These are phyloP conservation scores for Tothia fuscella DNA, from an alignment of 2,329 filamentous ascomycete genomes.

Conservation along the genomic window DNA sequence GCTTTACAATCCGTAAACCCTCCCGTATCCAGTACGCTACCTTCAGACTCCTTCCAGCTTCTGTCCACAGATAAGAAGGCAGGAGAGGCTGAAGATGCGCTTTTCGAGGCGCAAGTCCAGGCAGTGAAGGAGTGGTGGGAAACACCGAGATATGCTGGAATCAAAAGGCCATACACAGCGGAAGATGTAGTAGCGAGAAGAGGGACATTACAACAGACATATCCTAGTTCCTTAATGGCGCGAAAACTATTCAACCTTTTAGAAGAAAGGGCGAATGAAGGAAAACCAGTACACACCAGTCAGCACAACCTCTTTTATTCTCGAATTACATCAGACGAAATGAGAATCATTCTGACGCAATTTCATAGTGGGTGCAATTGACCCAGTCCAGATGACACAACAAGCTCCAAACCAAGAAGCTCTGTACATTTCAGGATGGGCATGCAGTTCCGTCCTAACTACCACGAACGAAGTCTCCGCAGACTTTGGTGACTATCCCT, in stretches of 20 bases:
- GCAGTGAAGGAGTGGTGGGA: slow-evolving; percentile 89
- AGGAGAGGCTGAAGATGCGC: slow-evolving; percentile 67
- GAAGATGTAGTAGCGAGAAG: slow-evolving; percentile 89
- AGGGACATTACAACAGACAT: slow-evolving; percentile 73
- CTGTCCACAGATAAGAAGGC: slow-evolving; percentile 66
- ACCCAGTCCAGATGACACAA: slow-evolving; percentile 99
- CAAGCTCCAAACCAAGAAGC: slow-evolving; percentile 94
- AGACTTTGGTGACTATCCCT: slow-evolving; percentile 97
- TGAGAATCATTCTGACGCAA: slow-evolving; percentile 6
- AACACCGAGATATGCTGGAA: slow-evolving; percentile 71
- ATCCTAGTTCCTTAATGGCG: slow-evolving; percentile 90
- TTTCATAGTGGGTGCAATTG: slow-evolving; percentile 98
- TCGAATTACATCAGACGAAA: slow-evolving; percentile 8
- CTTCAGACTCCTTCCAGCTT: slow-evolving; percentile 75
- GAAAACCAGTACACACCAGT: slow-evolving; percentile 90
- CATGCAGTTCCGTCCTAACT: slow-evolving; percentile 85
- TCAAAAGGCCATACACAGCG: slow-evolving; percentile 82
- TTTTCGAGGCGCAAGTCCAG: slow-evolving; percentile 73
- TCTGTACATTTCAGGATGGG: slow-evolving; percentile 94
- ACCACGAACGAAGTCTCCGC: slow-evolving; percentile 94
- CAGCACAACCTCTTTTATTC: slow-evolving; percentile 52
- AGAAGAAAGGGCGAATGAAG: slow-evolving; percentile 61
- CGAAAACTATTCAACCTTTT: slow-evolving; percentile 87
- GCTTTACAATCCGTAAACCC: slow-evolving; percentile 44
- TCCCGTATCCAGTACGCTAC: slow-evolving; percentile 47